phyloP scores from a whole-genome alignment of 2,329 filamentous ascomycete genomes.

The Penicillium sp. region DNA sequence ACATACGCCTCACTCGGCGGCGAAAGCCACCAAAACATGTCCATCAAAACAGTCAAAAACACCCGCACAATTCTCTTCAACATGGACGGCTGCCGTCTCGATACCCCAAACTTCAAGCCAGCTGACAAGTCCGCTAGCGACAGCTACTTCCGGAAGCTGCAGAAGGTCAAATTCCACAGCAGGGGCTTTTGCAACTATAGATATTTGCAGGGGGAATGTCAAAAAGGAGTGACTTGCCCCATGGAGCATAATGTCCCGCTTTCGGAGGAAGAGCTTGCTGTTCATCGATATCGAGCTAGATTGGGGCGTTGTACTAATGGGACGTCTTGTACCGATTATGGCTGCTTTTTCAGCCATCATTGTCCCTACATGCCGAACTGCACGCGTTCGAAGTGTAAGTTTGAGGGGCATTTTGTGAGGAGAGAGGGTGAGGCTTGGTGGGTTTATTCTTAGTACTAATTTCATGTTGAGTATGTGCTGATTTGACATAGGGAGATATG shows the following conservation, averaged over 20 bases:
- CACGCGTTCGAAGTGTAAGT: background rate
- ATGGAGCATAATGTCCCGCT: slow-evolving; percentile 10
- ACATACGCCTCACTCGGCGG: background rate
- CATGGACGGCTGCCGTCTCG: slow-evolving; percentile 1
- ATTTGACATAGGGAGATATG: slow-evolving; percentile 1
- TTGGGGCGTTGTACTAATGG: slow-evolving; percentile 4
- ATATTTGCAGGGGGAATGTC: slow-evolving; percentile 5
- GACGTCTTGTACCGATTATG: slow-evolving; percentile 5
- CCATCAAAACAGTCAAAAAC: background rate
- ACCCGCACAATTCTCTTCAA: slow-evolving; percentile 1
- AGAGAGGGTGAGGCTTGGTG: background rate
- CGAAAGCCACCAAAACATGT: background rate
- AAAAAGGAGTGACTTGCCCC: background rate
- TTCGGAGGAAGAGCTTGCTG: slow-evolving; percentile 1
- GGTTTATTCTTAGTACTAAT: background rate
- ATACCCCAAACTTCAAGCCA: slow-evolving; percentile 2
- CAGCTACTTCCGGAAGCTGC: background rate
- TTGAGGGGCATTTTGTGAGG: background rate
- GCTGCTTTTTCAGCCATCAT: slow-evolving; percentile 15
- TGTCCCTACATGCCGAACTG: slow-evolving; percentile 10
- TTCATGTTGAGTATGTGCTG: background rate
- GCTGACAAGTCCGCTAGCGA: background rate
- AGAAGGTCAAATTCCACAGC: background rate
- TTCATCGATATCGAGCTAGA: slow-evolving; percentile 12
- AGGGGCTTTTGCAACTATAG: slow-evolving; percentile 10